Conservation (phyloP, 306 rosid species). For the Quercus rubra region DNA sequence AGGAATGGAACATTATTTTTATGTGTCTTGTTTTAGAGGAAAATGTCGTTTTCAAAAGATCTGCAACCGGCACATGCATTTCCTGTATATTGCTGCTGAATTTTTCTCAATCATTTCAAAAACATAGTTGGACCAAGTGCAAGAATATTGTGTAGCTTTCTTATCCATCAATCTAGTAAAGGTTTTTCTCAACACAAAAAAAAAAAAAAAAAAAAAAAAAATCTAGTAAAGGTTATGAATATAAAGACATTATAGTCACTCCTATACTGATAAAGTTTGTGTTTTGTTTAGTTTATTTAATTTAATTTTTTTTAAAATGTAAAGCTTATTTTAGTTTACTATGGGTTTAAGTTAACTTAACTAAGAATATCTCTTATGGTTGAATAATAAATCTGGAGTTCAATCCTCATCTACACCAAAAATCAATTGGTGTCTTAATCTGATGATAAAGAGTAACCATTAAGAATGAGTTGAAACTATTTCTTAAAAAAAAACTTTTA, state of each 20-base stretch:
- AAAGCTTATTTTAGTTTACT: no score
- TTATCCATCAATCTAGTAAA: neutral
- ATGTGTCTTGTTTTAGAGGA: neutral
- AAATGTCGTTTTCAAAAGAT: constrained; percentile 3
- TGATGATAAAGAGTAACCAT: no score
- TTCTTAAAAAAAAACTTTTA: neutral
- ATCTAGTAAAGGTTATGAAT: neutral
- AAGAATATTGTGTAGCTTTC: neutral
- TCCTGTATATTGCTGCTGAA: no score
- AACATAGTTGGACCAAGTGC: neutral
- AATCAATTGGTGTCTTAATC: rapidly evolving
- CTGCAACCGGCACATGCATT: constrained; percentile 30
- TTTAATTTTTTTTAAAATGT: no score
- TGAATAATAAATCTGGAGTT: rapidly evolving
- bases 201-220: no score
- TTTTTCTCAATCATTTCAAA: no score
- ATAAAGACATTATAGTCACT: neutral
- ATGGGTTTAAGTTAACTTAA: no score
- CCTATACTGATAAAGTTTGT: constrained; percentile 3
- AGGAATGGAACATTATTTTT: neutral
- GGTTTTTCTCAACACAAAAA: neutral
- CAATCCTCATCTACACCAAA: rapidly evolving
- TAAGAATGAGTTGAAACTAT: rapidly evolving
- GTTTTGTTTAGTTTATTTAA: no score
- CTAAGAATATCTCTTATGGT: rapidly evolving